Evolutionary conservation across 352 stramenopile species (phyloP), one percentile per base, ranked within the genome.

Genomic region (Pythium rhizo-oryzae): DNA sequence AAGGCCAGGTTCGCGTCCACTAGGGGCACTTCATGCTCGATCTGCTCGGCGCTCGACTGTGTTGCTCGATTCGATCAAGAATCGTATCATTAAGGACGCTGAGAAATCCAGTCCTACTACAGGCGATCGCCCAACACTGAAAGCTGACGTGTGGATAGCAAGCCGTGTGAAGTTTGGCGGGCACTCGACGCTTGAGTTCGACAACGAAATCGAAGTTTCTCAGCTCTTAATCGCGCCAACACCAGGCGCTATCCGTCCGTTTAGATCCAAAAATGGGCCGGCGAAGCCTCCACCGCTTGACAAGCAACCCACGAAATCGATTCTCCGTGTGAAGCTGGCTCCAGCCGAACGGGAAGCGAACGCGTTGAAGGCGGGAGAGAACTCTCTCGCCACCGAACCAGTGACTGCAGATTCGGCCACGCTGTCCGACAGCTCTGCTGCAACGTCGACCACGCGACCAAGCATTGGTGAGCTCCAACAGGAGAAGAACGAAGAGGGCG

Each of bases 121-220:
- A 16, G 51, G 41, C 47, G 23, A 62, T 59, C 28, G 49, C n/a
- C 21, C 52, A 4, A 21, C 28, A 9, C 23, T 60, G 18, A 30
- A 23, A 8, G 23, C 46, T 1, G 69, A 75, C 16, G 52, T 24
- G 11, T 75, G 69, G 69, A 64, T 44, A 16, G 58, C 63, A 16
- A 64, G 46, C n/a, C 51, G 60, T 35, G 65, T 76, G 30, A 66
- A 62, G 41, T 77, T 77, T 66, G 70, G 70, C 19, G 51, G 52
- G 1, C 55, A 64, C 9, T 37, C 18, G 11, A 67, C 53, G 19
- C 23, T 77, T 5, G 50, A 69, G 35, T 77, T 77, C 24, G 52
- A 68, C 35, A 77, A 77, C 28, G 70, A 77, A 8, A 24, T 71
- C 28, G 60, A 70, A 56, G 70, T 77, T 12, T 61, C 70, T 52